Evolutionary conservation across 345 rosid genomes (phyloP).

Genomic region (Isatis tinctoria): DNA sequence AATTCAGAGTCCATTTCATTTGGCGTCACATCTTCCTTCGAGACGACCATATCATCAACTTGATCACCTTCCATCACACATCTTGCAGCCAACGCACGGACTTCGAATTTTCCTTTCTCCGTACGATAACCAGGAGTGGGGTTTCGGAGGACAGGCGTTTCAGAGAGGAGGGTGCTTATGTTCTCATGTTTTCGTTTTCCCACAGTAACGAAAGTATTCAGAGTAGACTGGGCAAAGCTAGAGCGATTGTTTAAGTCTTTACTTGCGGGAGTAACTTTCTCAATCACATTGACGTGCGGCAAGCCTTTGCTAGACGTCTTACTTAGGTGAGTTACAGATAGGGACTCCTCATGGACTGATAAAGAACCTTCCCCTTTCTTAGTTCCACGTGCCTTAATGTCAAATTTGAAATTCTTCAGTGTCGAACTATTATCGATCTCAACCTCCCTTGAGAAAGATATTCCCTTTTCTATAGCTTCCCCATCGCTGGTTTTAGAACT

Average conservation of each 20-base stretch:
- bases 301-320: conserved; percentile 32
- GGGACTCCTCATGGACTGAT: conserved; percentile 23
- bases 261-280: conserved; percentile 30
- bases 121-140: conserved; percentile 29
- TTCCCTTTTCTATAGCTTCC: conserved; percentile 31
- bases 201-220: conserved; percentile 58
- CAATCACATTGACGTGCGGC: conserved; percentile 29
- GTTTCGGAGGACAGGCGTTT: conserved; percentile 77
- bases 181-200: conserved; percentile 79
- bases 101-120: conserved; percentile 37
- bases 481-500: conserved; percentile 16
- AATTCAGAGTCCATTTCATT: conserved; percentile 36
- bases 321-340: conserved; percentile 18
- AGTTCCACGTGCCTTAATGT: conserved; percentile 35
- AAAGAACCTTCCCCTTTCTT: conserved; percentile 33
- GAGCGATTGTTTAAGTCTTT: conserved; percentile 32
- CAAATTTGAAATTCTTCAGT: conserved; percentile 33
- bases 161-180: conserved; percentile 50
- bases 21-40: conserved; percentile 36
- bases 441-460: conserved; percentile 28
- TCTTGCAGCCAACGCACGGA: conserved; percentile 28
- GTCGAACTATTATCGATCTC: conserved; percentile 37
- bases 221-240: conserved; percentile 59
- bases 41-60: conserved; percentile 36
- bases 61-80: conserved; percentile 27